These are phyloP conservation scores for Aristolochia fimbriata DNA, from an alignment of 164 flowering plant species.

Conservation along the genomic window DNA sequence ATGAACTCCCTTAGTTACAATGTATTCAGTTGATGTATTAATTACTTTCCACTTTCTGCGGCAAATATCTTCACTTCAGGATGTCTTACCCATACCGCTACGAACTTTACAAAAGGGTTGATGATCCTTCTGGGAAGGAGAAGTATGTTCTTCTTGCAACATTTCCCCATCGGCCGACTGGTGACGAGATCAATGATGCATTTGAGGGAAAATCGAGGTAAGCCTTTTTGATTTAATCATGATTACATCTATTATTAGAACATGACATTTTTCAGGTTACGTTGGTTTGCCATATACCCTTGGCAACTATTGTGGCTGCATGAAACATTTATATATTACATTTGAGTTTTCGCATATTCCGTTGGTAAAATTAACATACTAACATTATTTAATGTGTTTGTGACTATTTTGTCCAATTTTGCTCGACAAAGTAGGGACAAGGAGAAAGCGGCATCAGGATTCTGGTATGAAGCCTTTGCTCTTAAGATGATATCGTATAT, in stretches of 20 bases:
- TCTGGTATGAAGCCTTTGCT: slow-evolving; percentile 38
- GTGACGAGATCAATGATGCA: slow-evolving; percentile 68
- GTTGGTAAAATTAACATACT: too few relatives aligned
- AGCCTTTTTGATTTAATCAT: not conserved
- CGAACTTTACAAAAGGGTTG: slow-evolving; percentile 77
- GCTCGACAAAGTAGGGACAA: slow-evolving; percentile 1
- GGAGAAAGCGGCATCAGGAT: slow-evolving; percentile 41
- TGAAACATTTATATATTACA: too few relatives aligned
- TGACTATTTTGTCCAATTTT: too few relatives aligned
- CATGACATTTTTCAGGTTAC: too few relatives aligned
- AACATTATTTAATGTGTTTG: too few relatives aligned
- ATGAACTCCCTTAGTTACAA: too few relatives aligned
- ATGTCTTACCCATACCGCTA: slow-evolving; percentile 65
- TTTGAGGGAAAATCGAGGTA: slow-evolving; percentile 78
- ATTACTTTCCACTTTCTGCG: not conserved
- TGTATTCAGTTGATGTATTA: too few relatives aligned
- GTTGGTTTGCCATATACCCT: too few relatives aligned
- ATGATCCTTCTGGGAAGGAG: slow-evolving; percentile 57
- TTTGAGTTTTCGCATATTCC: too few relatives aligned
- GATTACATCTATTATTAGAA: too few relatives aligned
- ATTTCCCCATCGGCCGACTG: slow-evolving; percentile 44
- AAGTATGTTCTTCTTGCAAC: slow-evolving; percentile 56
- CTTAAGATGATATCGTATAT: not conserved
- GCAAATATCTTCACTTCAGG: slow-evolving; percentile 25
- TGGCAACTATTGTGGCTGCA: too few relatives aligned